These are phyloP conservation scores for Ricinus communis DNA, from an alignment of 345 rosid genomes.

Conservation along the genomic window DNA sequence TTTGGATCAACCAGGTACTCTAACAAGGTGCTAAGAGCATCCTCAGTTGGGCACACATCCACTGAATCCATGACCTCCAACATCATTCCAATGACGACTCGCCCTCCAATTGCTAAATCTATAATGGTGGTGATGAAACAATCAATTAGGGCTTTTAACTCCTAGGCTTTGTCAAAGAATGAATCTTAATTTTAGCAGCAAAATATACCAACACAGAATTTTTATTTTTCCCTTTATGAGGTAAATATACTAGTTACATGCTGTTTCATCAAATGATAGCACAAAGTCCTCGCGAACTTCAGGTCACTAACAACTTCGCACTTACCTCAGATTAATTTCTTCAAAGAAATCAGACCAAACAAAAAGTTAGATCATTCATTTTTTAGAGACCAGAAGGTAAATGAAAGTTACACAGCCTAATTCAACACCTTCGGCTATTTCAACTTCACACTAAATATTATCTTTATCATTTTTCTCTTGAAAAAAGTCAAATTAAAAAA, in stretches of 20 bases:
- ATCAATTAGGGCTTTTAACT: background rate
- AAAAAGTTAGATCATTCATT: background rate
- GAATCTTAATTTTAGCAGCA: background rate
- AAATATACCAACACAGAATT: background rate
- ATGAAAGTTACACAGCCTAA: background rate
- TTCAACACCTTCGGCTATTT: background rate
- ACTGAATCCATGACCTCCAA: slow-evolving; percentile 22
- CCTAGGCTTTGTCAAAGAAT: background rate
- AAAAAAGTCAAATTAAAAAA: no score
- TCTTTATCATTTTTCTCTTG: background rate
- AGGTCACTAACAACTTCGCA: background rate
- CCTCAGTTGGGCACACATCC: slow-evolving; percentile 62
- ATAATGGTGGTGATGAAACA: background rate
- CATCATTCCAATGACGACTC: background rate
- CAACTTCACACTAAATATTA: background rate
- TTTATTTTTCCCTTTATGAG: background rate
- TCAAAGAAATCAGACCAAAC: background rate
- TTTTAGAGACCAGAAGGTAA: no score
- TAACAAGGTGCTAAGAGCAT: slow-evolving; percentile 54
- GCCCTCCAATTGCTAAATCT: slow-evolving; percentile 5
- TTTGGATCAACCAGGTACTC: slow-evolving; percentile 68
- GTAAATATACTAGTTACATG: background rate
- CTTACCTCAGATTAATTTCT: background rate
- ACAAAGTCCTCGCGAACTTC: background rate
- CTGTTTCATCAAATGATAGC: background rate